Base-by-base conservation (phyloP, 352 stramenopile genomes). In the Phytophthora crassamura region DNA sequence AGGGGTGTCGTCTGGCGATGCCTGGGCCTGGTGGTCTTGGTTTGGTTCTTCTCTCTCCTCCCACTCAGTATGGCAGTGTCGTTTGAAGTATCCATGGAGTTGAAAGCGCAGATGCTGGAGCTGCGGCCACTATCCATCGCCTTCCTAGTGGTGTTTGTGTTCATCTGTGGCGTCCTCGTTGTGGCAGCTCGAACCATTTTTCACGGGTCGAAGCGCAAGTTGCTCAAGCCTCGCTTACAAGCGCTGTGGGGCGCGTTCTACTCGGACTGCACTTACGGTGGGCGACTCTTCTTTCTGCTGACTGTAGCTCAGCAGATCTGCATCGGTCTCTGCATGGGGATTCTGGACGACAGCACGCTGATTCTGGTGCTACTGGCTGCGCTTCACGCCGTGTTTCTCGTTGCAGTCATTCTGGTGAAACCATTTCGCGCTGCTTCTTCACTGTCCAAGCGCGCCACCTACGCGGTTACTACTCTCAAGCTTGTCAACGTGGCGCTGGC, bases 61-160 rank as follows among this genome's bases (percentile, higher is more conserved):
- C 80, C 83, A 4, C 54, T 90, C n/a, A 77, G 59, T 16, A 67
- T 88, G 51, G 64, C 80, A 7, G 67, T 69, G 2, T 72, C 75
- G 33, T 89, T 83, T 50, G 82, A 88, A 33, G 80, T 86, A 14
- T 74, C 58, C 20, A 91, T 89, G 80, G 76, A 88, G 58, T 63
- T 80, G 11, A 67, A 80, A 38, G 39, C 70, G 0, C 33, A 63
- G 0, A 22, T 59, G 18, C 35, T 74, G 9, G 51, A 59, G 6
- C 38, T 58, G 0, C 61, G 59, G 18, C 52, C 53, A 11, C 45
- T 80, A 2, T 3, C 69, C 7, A 38, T 87, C 2, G 67, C 77
- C 5, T 55, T 87, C 32, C 15, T 68, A 3, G 49, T 75, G n/a
- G 33, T 90, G 0, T 22, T 74, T 0, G 28, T 82, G 8, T 40